phyloP scores from a whole-genome alignment of 306 rosid genomes.

The Boehmeria nivea region DNA sequence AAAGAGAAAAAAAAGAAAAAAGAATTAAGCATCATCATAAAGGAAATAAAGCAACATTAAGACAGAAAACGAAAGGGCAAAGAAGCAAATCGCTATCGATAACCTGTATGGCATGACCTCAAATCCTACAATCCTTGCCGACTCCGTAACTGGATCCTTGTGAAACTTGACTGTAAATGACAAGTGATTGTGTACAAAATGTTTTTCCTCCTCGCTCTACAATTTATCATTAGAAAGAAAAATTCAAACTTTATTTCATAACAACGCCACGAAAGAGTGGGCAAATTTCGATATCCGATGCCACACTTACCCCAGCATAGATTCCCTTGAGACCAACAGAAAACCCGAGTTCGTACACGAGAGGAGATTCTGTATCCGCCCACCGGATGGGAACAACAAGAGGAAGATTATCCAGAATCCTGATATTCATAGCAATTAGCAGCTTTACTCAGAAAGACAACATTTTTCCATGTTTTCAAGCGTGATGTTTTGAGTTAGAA shows the following conservation, averaged over 20 bases:
- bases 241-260: constrained; percentile 14
- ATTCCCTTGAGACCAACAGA: constrained; percentile 83
- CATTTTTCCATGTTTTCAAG: constrained; percentile 1
- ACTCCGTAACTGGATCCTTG: constrained; percentile 58
- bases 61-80: background rate
- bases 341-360: constrained; percentile 76
- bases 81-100: constrained; percentile 11
- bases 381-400: constrained; percentile 78
- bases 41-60: constrained; percentile 4
- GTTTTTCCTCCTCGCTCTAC: constrained; percentile 74
- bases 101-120: constrained; percentile 93
- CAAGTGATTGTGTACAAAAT: constrained; percentile 76
- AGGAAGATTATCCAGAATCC: constrained; percentile 92
- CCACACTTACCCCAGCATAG: constrained; percentile 58
- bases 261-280: background rate
- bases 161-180: constrained; percentile 71
- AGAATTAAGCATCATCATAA: constrained; percentile 10
- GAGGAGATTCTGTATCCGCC: constrained; percentile 63
- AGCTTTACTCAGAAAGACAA: constrained; percentile 1
- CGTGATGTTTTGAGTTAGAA: constrained; percentile 2
- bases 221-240: constrained; percentile 8
- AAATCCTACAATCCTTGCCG: constrained; percentile 83
- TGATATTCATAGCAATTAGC: constrained; percentile 21
- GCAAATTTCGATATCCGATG: too few species aligned
- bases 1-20: too few species aligned